A percentile compares a stretch with the other conserved stretches of the same genome.
Conservation (phyloP, 2,329 filamentous ascomycete genomes). For the Calonectria multiphialidica region DNA sequence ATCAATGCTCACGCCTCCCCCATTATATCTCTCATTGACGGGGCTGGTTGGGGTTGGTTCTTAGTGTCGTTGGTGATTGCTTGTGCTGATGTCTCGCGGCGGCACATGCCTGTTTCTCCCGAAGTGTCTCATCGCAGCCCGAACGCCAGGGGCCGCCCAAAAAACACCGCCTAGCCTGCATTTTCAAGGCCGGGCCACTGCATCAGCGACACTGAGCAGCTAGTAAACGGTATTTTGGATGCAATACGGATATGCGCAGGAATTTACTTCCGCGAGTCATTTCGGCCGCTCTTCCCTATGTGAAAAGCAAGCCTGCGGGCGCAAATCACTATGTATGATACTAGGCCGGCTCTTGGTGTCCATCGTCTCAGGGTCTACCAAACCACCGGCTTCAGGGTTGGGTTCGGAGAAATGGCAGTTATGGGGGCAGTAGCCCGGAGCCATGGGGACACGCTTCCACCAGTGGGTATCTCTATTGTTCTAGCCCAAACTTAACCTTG, state of each 20-base stretch:
- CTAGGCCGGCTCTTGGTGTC: not conserved
- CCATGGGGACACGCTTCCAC: conserved; percentile 12
- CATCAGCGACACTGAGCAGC: conserved; percentile 13
- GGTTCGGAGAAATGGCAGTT: conserved; percentile 22
- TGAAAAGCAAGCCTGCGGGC: not conserved
- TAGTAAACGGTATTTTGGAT: not conserved
- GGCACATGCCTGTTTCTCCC: conserved; percentile 35
- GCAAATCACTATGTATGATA: not conserved
- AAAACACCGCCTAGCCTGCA: not conserved
- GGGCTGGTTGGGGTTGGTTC: conserved; percentile 1
- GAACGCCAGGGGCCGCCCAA: not conserved
- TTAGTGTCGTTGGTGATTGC: conserved; percentile 13
- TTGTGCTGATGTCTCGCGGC: conserved; percentile 15
- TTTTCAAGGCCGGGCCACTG: not conserved
- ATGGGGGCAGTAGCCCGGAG: conserved; percentile 20
- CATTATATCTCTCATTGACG: not conserved
- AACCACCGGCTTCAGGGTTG: conserved; percentile 12
- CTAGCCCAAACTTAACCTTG: conserved; percentile 3
- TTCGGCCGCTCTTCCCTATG: conserved; percentile 2
- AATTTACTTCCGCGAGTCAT: conserved; percentile 18
- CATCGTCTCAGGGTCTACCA: conserved; percentile 5
- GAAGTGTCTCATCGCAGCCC: conserved; percentile 37
- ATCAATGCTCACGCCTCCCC: not conserved
- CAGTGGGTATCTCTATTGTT: conserved; percentile 1
- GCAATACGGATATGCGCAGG: conserved; percentile 14